Base-by-base conservation (phyloP, 2,329 filamentous ascomycete species). In the Fusarium clavum region DNA sequence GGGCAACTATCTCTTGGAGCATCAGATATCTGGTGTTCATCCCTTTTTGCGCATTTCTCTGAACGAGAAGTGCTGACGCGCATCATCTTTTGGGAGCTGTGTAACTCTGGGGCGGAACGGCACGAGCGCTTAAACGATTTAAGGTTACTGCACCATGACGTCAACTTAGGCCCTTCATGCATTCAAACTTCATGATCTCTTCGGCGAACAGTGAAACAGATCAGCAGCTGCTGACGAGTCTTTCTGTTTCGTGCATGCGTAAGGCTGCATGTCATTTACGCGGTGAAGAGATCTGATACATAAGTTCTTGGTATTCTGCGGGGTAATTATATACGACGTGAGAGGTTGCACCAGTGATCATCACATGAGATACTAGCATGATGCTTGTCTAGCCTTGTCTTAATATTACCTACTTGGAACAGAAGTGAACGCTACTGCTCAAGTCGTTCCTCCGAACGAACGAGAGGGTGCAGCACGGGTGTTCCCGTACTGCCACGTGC, bases 141-240 rank as follows among this genome's bases (percentile, higher is more conserved):
- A 61, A 65, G 45, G 65, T 69, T 69, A 5, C 41, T 48, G 45
- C 29, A 3, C n/a, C 22, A 25, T 67, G 51, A 67, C 48, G 57
- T 57, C n/a, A 62, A 25, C 4, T 3, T 6, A 7, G 6, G 41
- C 53, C 27, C 30, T 24, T 34, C 10, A 6, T 56, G 20, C 49
- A 60, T n/a, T 22, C 30, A 18, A 16, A n/a, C 22, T 41, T 38
- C 18, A 25, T 38, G 22, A 51, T 52, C 13, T 40, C 16, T 27
- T 40, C n/a, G 7, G 41, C 14, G 20, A n/a, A 24, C 14, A 13
- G 11, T 40, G 18, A 52, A 25, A 52, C 48, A 51, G 30, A 52
- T 8, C 18, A 41, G 14, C 24, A 41, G 8, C 5, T 20, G 8
- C 13, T 20, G 9, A 52, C 13, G 32, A 40, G 22, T 25, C 22